Evolutionary conservation across 2,329 filamentous ascomycete genomes (phyloP).

Genomic region (Neofusicoccum parvum): DNA sequence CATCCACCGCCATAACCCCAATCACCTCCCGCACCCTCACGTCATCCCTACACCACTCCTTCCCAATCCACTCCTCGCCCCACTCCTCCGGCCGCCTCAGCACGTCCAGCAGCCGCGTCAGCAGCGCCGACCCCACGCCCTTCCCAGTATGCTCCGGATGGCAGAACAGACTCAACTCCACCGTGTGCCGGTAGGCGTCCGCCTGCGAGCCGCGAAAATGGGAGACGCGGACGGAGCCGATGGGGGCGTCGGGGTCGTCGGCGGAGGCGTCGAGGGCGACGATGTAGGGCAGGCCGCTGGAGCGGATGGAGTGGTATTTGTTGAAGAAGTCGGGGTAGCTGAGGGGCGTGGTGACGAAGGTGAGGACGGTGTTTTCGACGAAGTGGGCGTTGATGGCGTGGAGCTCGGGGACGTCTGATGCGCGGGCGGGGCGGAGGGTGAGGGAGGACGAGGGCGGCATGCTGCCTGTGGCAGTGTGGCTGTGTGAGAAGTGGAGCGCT

Average conservation of each 20-base stretch:
- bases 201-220: slow-evolving; percentile 37
- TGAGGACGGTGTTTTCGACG: slow-evolving; percentile 43
- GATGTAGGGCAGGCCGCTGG: slow-evolving; percentile 39
- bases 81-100: slow-evolving; percentile 28
- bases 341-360: slow-evolving; percentile 36
- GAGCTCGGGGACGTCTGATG: slow-evolving; percentile 38
- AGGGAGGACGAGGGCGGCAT: slow-evolving; percentile 28
- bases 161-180: slow-evolving; percentile 44
- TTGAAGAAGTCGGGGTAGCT: slow-evolving; percentile 31
- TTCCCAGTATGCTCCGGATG: slow-evolving; percentile 36
- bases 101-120: slow-evolving; percentile 33
- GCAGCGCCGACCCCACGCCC: slow-evolving; percentile 37
- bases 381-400: slow-evolving; percentile 41
- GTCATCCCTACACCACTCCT: slow-evolving; percentile 17
- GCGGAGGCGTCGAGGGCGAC: slow-evolving; percentile 36
- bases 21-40: slow-evolving; percentile 37
- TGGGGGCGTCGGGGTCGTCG: slow-evolving; percentile 23
- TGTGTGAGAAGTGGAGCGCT: not conserved
- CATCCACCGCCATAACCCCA: slow-evolving; percentile 44
- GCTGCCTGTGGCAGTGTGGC: not conserved
- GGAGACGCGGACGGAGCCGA: slow-evolving; percentile 41
- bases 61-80: slow-evolving; percentile 23
- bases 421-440: slow-evolving; percentile 39
- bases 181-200: slow-evolving; percentile 43
- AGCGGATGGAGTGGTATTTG: slow-evolving; percentile 31